Evolutionary conservation across 2,329 filamentous ascomycete genomes (phyloP).

Genomic region (Aspergillus hortae): DNA sequence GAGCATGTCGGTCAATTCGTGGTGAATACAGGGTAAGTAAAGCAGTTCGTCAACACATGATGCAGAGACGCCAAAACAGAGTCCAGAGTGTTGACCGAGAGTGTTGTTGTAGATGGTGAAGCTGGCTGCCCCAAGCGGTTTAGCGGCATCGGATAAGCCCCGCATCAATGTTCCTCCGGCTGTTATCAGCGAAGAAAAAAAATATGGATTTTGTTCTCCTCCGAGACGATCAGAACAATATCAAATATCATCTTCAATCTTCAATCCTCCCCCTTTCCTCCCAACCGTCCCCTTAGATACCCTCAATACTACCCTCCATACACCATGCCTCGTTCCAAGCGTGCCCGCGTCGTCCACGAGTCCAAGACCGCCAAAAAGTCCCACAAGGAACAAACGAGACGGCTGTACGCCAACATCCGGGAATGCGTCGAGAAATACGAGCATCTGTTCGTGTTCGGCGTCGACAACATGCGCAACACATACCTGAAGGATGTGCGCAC

Average conservation of each 20-base stretch:
- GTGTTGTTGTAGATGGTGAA: constrained; percentile 11
- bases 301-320: neutral
- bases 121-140: constrained; percentile 30
- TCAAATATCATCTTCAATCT: neutral
- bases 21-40: neutral
- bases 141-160: constrained; percentile 35
- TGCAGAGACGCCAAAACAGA: constrained; percentile 2
- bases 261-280: neutral
- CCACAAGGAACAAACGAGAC: constrained; percentile 80
- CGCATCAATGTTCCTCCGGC: constrained; percentile 35
- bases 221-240: constrained; percentile 1
- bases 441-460: constrained; percentile 87
- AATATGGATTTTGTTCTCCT: constrained; percentile 24
- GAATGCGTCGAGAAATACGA: constrained; percentile 80
- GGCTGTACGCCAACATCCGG: constrained; percentile 84
- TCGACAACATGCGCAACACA: constrained; percentile 98
- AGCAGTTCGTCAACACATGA: neutral
- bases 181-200: constrained; percentile 39
- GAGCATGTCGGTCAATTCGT: constrained; percentile 60
- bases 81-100: neutral
- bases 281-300: neutral
- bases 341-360: constrained; percentile 82
- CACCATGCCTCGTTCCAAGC: constrained; percentile 94
- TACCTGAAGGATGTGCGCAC: constrained; percentile 87
- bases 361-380: constrained; percentile 91